Evolutionary conservation across 805 yeast genomes (phyloP).

Genomic region (Candida adriatica): DNA sequence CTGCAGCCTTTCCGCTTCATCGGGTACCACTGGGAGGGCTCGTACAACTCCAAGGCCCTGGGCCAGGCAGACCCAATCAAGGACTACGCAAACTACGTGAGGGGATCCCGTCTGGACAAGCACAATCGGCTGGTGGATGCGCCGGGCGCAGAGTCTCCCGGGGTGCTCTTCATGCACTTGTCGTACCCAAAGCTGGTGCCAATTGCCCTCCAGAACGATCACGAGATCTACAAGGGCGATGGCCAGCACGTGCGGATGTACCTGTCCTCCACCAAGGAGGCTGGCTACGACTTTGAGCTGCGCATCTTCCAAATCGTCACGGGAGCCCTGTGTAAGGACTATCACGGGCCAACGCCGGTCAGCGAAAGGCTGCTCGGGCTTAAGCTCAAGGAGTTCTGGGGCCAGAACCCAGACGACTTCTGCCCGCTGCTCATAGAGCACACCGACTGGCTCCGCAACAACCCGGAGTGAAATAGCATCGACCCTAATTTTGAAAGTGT

Average conservation of each 20-base stretch:
- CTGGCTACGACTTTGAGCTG: slow-evolving; percentile 34
- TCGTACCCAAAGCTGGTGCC: slow-evolving; percentile 49
- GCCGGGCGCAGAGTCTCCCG: slow-evolving; percentile 13
- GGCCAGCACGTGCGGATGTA: slow-evolving; percentile 29
- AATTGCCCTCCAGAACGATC: slow-evolving; percentile 21
- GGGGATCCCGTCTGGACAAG: slow-evolving; percentile 16
- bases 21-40: slow-evolving; percentile 25
- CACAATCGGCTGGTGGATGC: slow-evolving; percentile 11
- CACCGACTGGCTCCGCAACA: slow-evolving; percentile 25
- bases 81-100: slow-evolving; percentile 22
- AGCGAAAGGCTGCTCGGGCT: slow-evolving; percentile 22
- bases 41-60: slow-evolving; percentile 32
- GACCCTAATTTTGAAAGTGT: not conserved
- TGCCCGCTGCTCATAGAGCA: slow-evolving; percentile 31
- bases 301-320: slow-evolving; percentile 33
- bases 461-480: slow-evolving; percentile 18
- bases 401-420: slow-evolving; percentile 20
- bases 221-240: slow-evolving; percentile 20
- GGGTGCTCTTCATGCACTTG: slow-evolving; percentile 45
- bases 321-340: slow-evolving; percentile 29
- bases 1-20: slow-evolving; percentile 28
- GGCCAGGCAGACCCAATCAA: slow-evolving; percentile 35
- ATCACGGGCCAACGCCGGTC: slow-evolving; percentile 18
- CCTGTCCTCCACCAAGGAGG: slow-evolving; percentile 15
- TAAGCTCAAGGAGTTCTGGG: slow-evolving; percentile 23